Evolutionary conservation across 257 asterid species (phyloP), one percentile per base, ranked within the genome.

Genomic region (Capsicum rhomboideum): DNA sequence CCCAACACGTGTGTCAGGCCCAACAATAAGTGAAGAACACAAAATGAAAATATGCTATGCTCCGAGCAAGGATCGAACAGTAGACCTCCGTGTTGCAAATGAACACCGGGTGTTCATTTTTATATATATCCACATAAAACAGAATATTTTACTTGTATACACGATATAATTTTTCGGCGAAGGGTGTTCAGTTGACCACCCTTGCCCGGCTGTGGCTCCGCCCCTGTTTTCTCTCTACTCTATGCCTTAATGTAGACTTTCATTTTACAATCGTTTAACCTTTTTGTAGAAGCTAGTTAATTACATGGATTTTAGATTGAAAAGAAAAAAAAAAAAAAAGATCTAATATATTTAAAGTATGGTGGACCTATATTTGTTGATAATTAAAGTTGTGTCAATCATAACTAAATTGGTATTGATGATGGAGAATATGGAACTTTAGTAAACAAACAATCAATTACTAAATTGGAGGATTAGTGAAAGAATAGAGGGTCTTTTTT

Each of bases 401-500:
- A 26, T 72, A 66, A 66, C 85, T 68, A 68, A 54, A n/a, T 72
- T 74, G 75, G 87, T 80, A 82, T 69, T 53, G 79, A 53, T 53
- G 85, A 53, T 83, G 64, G 63, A 29, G 69, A 17, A 80, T 55
- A 82, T 66, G 84, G 78, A 84, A 79, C 86, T 83, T 88, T 88
- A 82, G 86, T 91, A 81, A 88, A 79, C 82, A 58, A 83, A 61
- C 79, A 84, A 52, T 80, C 87, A 82, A 79, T 68, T 68, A 18
- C 82, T 83, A 78, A 82, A 63, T 56, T 84, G 88, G 84, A 84
- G 77, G 90, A 91, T 88, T 83, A 63, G 86, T 85, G 87, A 66
- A 21, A 67, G 44, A 74, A 72, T 23, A 3, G 26, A 4, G 23
- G 50, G 11, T 0, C 13, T 50, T 66, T 55, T 26, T 69, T 53